Evolutionary conservation across 202 grass and related monocot species (phyloP).

Genomic region (Elaeis oleifera): DNA sequence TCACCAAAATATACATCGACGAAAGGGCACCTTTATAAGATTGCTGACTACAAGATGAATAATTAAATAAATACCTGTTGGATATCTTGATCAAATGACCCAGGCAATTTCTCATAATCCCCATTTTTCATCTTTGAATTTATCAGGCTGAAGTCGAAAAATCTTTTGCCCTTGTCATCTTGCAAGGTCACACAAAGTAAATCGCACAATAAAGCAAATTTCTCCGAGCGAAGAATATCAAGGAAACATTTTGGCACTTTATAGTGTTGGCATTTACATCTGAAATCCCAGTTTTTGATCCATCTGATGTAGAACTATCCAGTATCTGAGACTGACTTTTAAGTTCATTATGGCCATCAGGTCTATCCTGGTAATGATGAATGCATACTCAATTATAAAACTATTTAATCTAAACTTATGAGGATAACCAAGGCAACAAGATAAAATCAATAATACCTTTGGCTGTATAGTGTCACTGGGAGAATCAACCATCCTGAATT

Average conservation of each 20-base stretch:
- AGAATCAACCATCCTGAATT: neutral
- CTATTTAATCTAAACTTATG: neutral
- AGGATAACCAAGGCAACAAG: neutral
- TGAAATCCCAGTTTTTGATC: constrained; percentile 1
- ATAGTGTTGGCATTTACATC: constrained; percentile 16
- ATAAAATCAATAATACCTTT: neutral
- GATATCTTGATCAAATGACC: constrained; percentile 57
- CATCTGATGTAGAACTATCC: constrained; percentile 11
- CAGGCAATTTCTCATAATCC: constrained; percentile 56
- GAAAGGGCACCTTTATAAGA: neutral
- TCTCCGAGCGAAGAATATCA: constrained; percentile 57
- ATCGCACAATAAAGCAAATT: constrained; percentile 74
- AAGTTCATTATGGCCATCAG: neutral
- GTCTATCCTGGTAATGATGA: neutral
- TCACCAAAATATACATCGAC: neutral
- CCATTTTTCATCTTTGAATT: constrained; percentile 73
- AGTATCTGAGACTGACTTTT: constrained; percentile 4
- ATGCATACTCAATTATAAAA: neutral
- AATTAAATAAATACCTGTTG: constrained; percentile 46
- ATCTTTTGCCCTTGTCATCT: constrained; percentile 29
- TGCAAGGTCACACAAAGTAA: constrained; percentile 46
- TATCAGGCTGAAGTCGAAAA: constrained; percentile 49
- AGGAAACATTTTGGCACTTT: constrained; percentile 53
- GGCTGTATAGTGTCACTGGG: neutral
- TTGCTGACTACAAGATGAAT: neutral